Evolutionary conservation across 805 yeast species (phyloP).

Genomic region (Lachancea quebecensis): DNA sequence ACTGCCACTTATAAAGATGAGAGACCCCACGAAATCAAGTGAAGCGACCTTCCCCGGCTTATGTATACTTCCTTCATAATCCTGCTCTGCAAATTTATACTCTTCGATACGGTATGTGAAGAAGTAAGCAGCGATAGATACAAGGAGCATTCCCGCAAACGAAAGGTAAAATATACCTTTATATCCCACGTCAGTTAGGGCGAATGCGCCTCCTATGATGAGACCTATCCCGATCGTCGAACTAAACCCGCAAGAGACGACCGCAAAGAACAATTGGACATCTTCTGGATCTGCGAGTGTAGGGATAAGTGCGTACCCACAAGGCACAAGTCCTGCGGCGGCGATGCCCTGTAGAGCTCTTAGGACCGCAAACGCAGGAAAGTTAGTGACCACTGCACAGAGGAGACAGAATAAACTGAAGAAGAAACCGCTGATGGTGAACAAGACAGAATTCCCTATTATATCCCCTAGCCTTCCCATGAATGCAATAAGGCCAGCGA

Average conservation of each 20-base stretch:
- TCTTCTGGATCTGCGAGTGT: slow-evolving; percentile 25
- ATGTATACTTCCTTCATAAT: slow-evolving; percentile 9
- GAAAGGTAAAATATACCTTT: slow-evolving; percentile 35
- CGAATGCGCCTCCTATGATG: slow-evolving; percentile 41
- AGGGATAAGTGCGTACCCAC: slow-evolving; percentile 31
- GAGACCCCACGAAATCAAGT: slow-evolving; percentile 34
- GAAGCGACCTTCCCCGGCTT: neutral
- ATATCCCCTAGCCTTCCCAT: slow-evolving; percentile 39
- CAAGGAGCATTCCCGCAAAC: slow-evolving; percentile 28
- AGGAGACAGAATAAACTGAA: slow-evolving; percentile 29
- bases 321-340: slow-evolving; percentile 38
- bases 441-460: slow-evolving; percentile 34
- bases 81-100: slow-evolving; percentile 15
- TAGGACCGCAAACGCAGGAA: slow-evolving; percentile 35
- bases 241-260: slow-evolving; percentile 24
- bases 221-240: slow-evolving; percentile 35
- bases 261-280: slow-evolving; percentile 25
- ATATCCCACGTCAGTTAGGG: slow-evolving; percentile 34
- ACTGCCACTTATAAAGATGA: slow-evolving; percentile 31
- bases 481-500: slow-evolving; percentile 39
- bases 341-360: slow-evolving; percentile 42
- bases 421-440: slow-evolving; percentile 19
- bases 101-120: slow-evolving; percentile 27
- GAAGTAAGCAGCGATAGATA: slow-evolving; percentile 22
- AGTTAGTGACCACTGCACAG: slow-evolving; percentile 33